Percentiles rank a stretch among this genome's conserved stretches.
phyloP scores from a whole-genome alignment of 164 flowering plant species.

The Amborella trichopoda region DNA sequence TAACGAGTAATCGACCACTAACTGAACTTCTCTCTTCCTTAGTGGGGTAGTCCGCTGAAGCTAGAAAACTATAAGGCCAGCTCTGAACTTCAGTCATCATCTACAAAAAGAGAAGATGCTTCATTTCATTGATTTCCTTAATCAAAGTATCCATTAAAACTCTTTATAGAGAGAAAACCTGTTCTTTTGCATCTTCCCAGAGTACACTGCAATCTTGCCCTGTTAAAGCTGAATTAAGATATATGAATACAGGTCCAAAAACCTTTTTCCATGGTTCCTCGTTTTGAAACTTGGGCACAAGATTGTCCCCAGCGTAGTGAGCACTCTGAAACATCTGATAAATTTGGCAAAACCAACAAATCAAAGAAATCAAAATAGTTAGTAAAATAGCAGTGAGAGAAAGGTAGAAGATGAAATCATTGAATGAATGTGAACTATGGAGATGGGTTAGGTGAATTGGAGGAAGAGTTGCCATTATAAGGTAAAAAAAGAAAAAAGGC shows the following conservation, averaged over 20 bases:
- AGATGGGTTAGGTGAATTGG: no score
- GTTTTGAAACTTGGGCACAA: slow-evolving; percentile 25
- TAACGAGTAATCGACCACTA: slow-evolving; percentile 52
- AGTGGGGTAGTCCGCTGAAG: slow-evolving; percentile 50
- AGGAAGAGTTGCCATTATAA: no score
- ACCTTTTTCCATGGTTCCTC: slow-evolving; percentile 93
- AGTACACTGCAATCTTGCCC: slow-evolving; percentile 25
- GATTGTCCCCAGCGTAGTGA: slow-evolving; percentile 71
- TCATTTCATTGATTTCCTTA: no score
- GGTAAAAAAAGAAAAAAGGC: no score
- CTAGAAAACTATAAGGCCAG: slow-evolving; percentile 83
- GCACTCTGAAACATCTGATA: slow-evolving; percentile 60
- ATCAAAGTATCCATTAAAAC: no score
- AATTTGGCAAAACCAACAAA: neutral
- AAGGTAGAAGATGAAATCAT: no score
- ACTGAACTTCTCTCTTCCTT: slow-evolving; percentile 49
- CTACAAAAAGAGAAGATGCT: no score
- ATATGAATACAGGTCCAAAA: slow-evolving; percentile 80
- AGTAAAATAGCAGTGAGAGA: no score
- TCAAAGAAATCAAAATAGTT: neutral
- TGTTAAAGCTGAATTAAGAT: slow-evolving; percentile 39
- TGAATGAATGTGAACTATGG: no score
- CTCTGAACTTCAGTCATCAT: slow-evolving; percentile 46
- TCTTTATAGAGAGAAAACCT: slow-evolving; percentile 41
- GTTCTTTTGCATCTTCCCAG: slow-evolving; percentile 76